Base-by-base conservation (phyloP, 345 rosid species). In the Ceriops zippeliana region DNA sequence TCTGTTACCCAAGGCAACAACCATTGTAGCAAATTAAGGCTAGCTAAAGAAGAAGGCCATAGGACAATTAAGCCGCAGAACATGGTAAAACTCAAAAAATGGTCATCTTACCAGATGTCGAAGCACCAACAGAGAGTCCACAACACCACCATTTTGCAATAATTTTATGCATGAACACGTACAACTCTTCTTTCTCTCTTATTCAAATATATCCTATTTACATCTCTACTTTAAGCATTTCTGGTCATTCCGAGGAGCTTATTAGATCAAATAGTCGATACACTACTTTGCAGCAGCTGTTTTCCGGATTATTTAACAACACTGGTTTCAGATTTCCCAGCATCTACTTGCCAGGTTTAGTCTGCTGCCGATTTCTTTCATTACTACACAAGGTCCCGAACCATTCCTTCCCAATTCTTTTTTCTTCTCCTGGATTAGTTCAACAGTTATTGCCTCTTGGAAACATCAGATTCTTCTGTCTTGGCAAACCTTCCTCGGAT, bases 401-500 rank as follows among this genome's bases (percentile, higher is more conserved):
- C 51, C 42, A 9, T 28, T 67, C 27, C 71, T 62, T 34, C 57
- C 15, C 66, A 28, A 58, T 68, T 67, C 54, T 59, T 62, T 32
- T 62, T n/a, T 64, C 26, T 56, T 27, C 28, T 51, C 59, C 69
- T 10, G 51, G 54, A 59, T 57, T 75, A 62, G 65, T 57, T 52
- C 13, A 46, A 7, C 26, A 80, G 65, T 52, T 73, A 84, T 71
- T 79, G 81, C 84, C 80, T 83, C 87, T 70, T 85, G 64, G 72
- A 68, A 65, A 66, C 69, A 28, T 81, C 84, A 10, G 73, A 63
- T 52, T 90, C 97, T 67, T 92, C 98, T 0, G 87, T 87, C 84
- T 84, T 96, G 2, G 98, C 99, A 79, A 96, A 96, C 85, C 99
- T 84, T 80, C 99, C 98, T 20, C 98, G 96, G 65, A 92, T 79